These are phyloP conservation scores for Cercospora brassicicola DNA, from an alignment of 2,329 filamentous ascomycete genomes.

Conservation along the genomic window DNA sequence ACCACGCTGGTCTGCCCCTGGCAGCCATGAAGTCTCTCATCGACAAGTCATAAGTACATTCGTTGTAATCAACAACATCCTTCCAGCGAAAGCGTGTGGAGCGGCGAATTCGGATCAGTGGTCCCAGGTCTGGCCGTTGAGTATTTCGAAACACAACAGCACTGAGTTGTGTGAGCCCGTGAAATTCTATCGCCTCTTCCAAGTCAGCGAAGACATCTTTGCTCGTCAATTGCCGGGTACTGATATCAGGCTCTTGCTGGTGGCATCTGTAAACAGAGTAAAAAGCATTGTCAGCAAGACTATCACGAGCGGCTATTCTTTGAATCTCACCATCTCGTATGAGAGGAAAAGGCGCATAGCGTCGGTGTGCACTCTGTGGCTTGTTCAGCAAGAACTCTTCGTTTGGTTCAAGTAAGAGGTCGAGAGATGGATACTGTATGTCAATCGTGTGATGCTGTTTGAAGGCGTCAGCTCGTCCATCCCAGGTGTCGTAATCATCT, in stretches of 20 bases:
- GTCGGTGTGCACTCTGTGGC: constrained; percentile 6
- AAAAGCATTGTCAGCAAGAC: constrained; percentile 9
- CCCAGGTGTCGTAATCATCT: neutral
- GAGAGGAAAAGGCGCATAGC: constrained; percentile 18
- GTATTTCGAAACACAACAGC: constrained; percentile 7
- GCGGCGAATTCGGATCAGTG: constrained; percentile 13
- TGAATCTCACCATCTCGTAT: constrained; percentile 13
- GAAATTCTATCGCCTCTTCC: constrained; percentile 9
- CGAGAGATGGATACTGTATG: constrained; percentile 15
- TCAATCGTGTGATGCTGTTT: constrained; percentile 12
- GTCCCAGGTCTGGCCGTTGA: neutral
- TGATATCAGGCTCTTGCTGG: neutral
- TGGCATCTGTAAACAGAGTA: constrained; percentile 18
- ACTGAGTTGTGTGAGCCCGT: constrained; percentile 9
- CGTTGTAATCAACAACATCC: constrained; percentile 4
- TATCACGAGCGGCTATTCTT: constrained; percentile 16
- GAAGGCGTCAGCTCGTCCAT: constrained; percentile 5
- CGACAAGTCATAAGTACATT: constrained; percentile 8
- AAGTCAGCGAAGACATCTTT: constrained; percentile 10
- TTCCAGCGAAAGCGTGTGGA: constrained; percentile 5
- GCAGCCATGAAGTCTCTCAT: constrained; percentile 13
- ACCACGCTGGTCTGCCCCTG: constrained; percentile 12
- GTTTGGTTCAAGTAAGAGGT: constrained; percentile 7
- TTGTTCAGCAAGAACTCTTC: constrained; percentile 14
- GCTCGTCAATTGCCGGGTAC: neutral